phyloP scores from a whole-genome alignment of 2,329 filamentous ascomycete genomes.

The Alternaria ventricosa region DNA sequence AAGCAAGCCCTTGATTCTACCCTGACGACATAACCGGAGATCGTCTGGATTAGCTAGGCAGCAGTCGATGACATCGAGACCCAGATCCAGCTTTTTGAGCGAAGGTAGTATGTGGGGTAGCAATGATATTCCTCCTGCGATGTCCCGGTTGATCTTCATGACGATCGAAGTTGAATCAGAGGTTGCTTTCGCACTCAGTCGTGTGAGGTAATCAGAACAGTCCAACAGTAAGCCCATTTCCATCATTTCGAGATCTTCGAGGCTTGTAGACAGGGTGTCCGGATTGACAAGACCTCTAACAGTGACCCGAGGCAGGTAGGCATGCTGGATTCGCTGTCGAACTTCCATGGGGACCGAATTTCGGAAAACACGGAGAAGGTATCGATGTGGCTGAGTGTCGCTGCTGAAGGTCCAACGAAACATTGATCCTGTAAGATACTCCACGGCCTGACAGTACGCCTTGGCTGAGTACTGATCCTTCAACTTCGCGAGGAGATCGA shows the following conservation, averaged over 20 bases:
- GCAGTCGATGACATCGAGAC: neutral
- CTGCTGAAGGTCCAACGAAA: neutral
- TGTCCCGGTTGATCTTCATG: neutral
- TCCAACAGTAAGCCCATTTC: fast-evolving
- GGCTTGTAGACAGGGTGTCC: neutral
- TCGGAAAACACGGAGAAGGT: neutral
- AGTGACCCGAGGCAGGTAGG: neutral
- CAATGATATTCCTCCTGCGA: neutral
- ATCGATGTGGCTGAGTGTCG: neutral
- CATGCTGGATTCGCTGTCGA: neutral
- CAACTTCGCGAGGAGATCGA: neutral
- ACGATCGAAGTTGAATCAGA: fast-evolving
- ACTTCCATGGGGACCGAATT: neutral
- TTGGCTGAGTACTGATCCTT: neutral
- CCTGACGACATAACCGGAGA: too few species aligned
- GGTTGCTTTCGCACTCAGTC: neutral
- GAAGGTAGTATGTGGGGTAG: neutral
- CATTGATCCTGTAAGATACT: neutral
- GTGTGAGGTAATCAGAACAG: neutral
- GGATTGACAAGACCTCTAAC: neutral
- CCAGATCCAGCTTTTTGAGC: neutral
- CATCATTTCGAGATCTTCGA: fast-evolving
- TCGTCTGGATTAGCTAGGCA: too few species aligned
- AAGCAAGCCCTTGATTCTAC: neutral
- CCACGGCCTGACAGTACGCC: neutral